Evolutionary conservation across 2,329 filamentous ascomycete genomes (phyloP), one percentile per base, ranked within the genome.

Genomic region (Penicillium sp.): DNA sequence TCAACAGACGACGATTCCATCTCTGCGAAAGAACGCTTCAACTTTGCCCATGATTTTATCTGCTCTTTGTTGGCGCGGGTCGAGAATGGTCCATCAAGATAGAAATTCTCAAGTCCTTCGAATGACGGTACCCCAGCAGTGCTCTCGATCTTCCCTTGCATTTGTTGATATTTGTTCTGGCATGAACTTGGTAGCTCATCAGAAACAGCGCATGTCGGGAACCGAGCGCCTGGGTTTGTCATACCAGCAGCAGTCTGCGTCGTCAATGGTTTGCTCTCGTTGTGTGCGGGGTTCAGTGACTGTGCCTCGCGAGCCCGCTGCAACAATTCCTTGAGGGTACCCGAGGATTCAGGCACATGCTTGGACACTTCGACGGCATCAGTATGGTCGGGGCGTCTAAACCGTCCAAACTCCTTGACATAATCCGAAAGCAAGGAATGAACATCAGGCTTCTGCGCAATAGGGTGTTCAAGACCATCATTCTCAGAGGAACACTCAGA

Each of bases 11-110:
- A 45, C 13, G 34, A 54, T 48, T 69, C 66, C 44, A 70, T 69
- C 26, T 73, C 66, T 46, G 56, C 55, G n/a, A 64, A 67, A 53
- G 72, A 71, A 45, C 72, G 65, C 59, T 74, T 74, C 32, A 64
- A 29, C 5, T 59, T 37, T 13, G 50, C 24, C 24, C 7, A 22
- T 38, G 22, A 11, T 3, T 18, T n/a, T 22, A 13, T 9, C 31
- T 13, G 11, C 13, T 35, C 24, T 14, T 31, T 8, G 13, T 14
- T 4, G 10, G 45, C 11, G n/a, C 22, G 22, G 11, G 18, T 44
- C 16, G 52, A 46, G 29, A 67, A 67, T 9, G 66, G 63, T 9
- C 64, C 66, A 50, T 69, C 66, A 2, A 55, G 50, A 42, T 69
- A 68, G 26, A 31, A 48, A 20, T 45, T 26, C 50, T 44, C 34